Percentiles rank a stretch among this genome's conserved stretches.
phyloP scores from a whole-genome alignment of 2,329 filamentous ascomycete species.

The Monosporascus cannonballus region DNA sequence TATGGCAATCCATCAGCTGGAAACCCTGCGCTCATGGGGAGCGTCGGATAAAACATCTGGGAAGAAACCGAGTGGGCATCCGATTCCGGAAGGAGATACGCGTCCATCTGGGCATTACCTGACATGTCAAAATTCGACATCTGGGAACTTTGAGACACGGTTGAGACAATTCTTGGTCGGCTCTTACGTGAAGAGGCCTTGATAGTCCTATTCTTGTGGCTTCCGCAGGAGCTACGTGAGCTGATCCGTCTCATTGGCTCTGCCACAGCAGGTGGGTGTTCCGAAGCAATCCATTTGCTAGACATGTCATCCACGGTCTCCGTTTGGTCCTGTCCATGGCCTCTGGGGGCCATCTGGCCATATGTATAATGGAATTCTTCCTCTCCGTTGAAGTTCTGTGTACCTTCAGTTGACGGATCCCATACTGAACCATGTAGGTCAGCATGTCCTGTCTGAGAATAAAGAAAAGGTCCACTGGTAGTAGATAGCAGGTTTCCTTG shows the following conservation, averaged over 20 bases:
- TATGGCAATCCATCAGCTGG: slow-evolving; percentile 37
- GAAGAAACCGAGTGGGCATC: slow-evolving; percentile 40
- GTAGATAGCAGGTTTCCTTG: slow-evolving; percentile 45
- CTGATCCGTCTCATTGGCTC: slow-evolving; percentile 40
- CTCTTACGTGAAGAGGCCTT: slow-evolving; percentile 37
- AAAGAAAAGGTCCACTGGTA: slow-evolving; percentile 49
- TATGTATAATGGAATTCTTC: slow-evolving; percentile 51
- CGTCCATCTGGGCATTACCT: slow-evolving; percentile 47
- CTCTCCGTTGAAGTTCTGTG: slow-evolving; percentile 55
- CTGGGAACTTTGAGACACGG: slow-evolving; percentile 41
- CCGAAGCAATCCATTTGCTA: slow-evolving; percentile 40
- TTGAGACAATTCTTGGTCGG: slow-evolving; percentile 38
- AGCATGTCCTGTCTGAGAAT: slow-evolving; percentile 54
- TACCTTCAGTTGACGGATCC: slow-evolving; percentile 50
- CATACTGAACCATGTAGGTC: slow-evolving; percentile 50
- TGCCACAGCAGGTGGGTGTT: slow-evolving; percentile 29
- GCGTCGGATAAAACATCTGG: slow-evolving; percentile 45
- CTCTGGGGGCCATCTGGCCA: slow-evolving; percentile 49
- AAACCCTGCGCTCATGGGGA: slow-evolving; percentile 40
- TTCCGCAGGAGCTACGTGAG: slow-evolving; percentile 38
- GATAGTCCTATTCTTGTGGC: slow-evolving; percentile 37
- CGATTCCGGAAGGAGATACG: slow-evolving; percentile 45
- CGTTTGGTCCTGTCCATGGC: slow-evolving; percentile 36
- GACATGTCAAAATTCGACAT: slow-evolving; percentile 46
- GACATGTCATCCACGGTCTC: slow-evolving; percentile 41